Percentiles rank a stretch among this genome's conserved stretches.
Conservation (phyloP, 371 early-diverging fungal genomes). For the Apophysomyces ossiformis region DNA sequence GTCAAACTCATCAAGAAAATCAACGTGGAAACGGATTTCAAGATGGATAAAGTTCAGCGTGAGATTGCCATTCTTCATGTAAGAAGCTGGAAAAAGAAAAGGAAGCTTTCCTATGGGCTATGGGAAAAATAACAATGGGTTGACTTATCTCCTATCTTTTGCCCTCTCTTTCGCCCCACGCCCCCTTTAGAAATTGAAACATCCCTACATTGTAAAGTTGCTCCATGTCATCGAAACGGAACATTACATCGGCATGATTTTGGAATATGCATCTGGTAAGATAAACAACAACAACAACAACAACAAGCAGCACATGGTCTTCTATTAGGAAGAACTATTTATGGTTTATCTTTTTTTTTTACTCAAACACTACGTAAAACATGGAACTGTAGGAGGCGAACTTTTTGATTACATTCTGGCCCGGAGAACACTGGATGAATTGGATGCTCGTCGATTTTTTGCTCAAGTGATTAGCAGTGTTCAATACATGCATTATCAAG, state of each 20-base stretch:
- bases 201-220: conserved; percentile 65
- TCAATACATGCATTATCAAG: conserved; percentile 50
- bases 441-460: conserved; percentile 59
- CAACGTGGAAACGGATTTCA: conserved; percentile 64
- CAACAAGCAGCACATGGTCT: conserved; percentile 22
- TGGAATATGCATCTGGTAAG: conserved; percentile 63
- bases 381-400: conserved; percentile 33
- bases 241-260: conserved; percentile 59
- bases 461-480: conserved; percentile 70
- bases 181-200: conserved; percentile 29
- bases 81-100: conserved; percentile 20
- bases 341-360: conserved; percentile 5
- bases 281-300: not conserved
- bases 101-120: not conserved
- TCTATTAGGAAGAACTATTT: not conserved
- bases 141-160: too few species aligned
- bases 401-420: conserved; percentile 68
- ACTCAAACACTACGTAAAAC: not conserved
- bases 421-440: conserved; percentile 52
- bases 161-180: too few species aligned
- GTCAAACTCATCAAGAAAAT: conserved; percentile 74
- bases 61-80: conserved; percentile 75
- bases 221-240: conserved; percentile 70
- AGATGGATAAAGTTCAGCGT: conserved; percentile 70
- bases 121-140: too few species aligned